These are phyloP conservation scores for Tetrapisispora iriomotensis DNA, from an alignment of 805 yeast species.

Conservation along the genomic window DNA sequence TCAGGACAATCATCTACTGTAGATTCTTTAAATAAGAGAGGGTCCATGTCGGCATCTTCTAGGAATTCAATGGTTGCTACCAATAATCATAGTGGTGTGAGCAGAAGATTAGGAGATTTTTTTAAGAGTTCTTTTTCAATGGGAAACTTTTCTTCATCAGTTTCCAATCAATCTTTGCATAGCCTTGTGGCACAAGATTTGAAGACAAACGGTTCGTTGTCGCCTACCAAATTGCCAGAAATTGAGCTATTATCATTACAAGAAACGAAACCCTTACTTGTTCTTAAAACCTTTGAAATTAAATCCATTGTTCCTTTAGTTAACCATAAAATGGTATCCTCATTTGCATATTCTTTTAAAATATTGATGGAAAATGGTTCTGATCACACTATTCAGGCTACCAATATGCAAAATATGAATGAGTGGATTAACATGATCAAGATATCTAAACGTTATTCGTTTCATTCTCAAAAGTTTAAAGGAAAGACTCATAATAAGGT, in stretches of 20 bases:
- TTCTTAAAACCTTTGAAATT: slow-evolving; percentile 37
- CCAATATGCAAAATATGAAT: slow-evolving; percentile 48
- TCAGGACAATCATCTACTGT: neutral
- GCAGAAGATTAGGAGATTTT: slow-evolving; percentile 47
- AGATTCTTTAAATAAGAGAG: neutral
- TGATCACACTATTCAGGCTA: slow-evolving; percentile 60
- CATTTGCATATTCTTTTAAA: slow-evolving; percentile 28
- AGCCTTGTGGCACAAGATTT: slow-evolving; percentile 28
- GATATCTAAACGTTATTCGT: slow-evolving; percentile 34
- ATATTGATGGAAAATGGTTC: slow-evolving; percentile 37
- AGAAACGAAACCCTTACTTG: slow-evolving; percentile 39
- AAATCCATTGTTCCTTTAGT: slow-evolving; percentile 30
- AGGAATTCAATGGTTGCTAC: slow-evolving; percentile 16
- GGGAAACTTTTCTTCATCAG: slow-evolving; percentile 30
- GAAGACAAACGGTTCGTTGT: slow-evolving; percentile 31
- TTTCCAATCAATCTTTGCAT: slow-evolving; percentile 22
- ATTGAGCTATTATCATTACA: slow-evolving; percentile 34
- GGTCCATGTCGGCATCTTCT: slow-evolving; percentile 1
- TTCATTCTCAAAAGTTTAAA: slow-evolving; percentile 32
- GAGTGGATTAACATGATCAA: slow-evolving; percentile 57
- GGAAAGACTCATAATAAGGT: slow-evolving; percentile 41
- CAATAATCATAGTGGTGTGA: slow-evolving; percentile 21
- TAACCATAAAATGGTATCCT: slow-evolving; percentile 25
- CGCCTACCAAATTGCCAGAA: slow-evolving; percentile 52
- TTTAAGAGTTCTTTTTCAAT: slow-evolving; percentile 57